Conservation (phyloP, 169 alveolate genomes). For the Nephromyces sp. region DNA sequence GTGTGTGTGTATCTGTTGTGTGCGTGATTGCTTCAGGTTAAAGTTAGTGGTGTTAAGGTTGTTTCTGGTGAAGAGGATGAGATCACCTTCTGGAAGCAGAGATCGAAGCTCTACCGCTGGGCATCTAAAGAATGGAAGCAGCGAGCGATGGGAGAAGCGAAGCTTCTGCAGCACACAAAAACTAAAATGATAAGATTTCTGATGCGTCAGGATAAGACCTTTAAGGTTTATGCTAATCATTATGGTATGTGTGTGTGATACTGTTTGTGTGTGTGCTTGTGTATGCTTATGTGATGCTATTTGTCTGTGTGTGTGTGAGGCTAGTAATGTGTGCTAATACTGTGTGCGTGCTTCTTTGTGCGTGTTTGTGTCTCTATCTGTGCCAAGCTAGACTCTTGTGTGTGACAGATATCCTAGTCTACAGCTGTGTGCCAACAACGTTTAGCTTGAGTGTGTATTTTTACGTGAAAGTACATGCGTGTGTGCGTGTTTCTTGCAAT, state of each 20-base stretch:
- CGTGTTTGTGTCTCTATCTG: too few species aligned
- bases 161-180: constrained; percentile 82
- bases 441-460: neutral
- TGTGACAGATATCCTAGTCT: neutral
- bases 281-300: too few species aligned
- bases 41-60: constrained; percentile 80
- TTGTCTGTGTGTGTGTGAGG: too few species aligned
- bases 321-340: too few species aligned
- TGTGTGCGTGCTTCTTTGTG: too few species aligned
- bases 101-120: constrained; percentile 88
- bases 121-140: constrained; percentile 90
- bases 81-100: constrained; percentile 81
- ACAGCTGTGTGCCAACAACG: neutral
- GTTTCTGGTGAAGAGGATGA: constrained; percentile 93
- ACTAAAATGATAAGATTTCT: constrained; percentile 80
- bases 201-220: constrained; percentile 90
- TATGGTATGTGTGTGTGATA: too few species aligned
- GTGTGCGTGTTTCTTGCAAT: neutral
- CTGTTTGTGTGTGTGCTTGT: too few species aligned
- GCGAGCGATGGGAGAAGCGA: constrained; percentile 92
- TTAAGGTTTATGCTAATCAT: constrained; percentile 90
- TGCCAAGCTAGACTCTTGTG: neutral
- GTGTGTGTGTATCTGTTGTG: neutral
- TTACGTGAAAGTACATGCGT: neutral
- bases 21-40: constrained; percentile 49